Percentiles rank a stretch among this genome's conserved stretches.
These are phyloP conservation scores for Penicillium sp. DNA, from an alignment of 2,329 filamentous ascomycete genomes.

Conservation along the genomic window DNA sequence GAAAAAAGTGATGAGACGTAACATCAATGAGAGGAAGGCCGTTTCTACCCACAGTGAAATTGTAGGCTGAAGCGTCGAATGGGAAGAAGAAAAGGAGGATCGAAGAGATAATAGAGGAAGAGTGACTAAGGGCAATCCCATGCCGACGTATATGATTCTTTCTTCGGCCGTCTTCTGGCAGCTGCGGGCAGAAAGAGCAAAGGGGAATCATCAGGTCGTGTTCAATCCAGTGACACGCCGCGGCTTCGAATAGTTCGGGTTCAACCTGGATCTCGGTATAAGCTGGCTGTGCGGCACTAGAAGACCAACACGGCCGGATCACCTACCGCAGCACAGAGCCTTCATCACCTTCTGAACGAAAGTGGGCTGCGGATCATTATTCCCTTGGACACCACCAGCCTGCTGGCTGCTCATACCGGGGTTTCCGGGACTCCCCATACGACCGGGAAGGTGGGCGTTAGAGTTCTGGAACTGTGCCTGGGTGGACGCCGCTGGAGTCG, in stretches of 20 bases:
- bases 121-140: slow-evolving; percentile 19
- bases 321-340: slow-evolving; percentile 79
- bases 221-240: slow-evolving; percentile 15
- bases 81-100: slow-evolving; percentile 18
- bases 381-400: slow-evolving; percentile 54
- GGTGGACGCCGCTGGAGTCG: slow-evolving; percentile 84
- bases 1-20: slow-evolving; percentile 34
- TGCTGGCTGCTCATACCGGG: slow-evolving; percentile 59
- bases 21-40: slow-evolving; percentile 28
- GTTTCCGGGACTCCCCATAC: slow-evolving; percentile 58
- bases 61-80: slow-evolving; percentile 22
- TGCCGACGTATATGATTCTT: slow-evolving; percentile 17
- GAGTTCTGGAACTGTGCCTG: slow-evolving; percentile 97
- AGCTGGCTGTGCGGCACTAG: slow-evolving; percentile 22
- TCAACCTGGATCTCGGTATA: slow-evolving; percentile 36
- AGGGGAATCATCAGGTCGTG: slow-evolving; percentile 7
- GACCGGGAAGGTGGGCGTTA: slow-evolving; percentile 74
- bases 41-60: slow-evolving; percentile 23
- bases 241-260: slow-evolving; percentile 14
- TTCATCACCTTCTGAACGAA: slow-evolving; percentile 93
- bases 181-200: slow-evolving; percentile 16
- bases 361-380: slow-evolving; percentile 69
- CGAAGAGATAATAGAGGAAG: slow-evolving; percentile 6
- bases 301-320: slow-evolving; percentile 20
- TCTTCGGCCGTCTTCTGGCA: slow-evolving; percentile 16